Conservation (phyloP, 352 stramenopile species). For the Globisporangium nodosum region DNA sequence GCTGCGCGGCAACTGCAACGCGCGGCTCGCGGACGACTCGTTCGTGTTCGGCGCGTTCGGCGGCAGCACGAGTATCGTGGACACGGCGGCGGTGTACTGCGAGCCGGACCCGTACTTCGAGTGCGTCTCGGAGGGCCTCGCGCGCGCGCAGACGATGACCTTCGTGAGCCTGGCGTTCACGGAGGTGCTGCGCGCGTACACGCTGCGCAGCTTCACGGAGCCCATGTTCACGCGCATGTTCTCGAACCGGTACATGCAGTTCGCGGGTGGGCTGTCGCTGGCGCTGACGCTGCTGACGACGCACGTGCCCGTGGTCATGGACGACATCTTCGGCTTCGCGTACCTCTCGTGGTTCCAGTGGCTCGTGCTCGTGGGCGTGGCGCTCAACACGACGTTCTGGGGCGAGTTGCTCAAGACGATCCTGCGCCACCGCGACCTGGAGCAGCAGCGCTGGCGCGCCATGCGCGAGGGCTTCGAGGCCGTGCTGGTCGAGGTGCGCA, state of each 20-base stretch:
- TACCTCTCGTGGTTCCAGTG: slow-evolving; percentile 43
- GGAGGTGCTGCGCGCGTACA: slow-evolving; percentile 73
- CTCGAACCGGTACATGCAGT: slow-evolving; percentile 60
- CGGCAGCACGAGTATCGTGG: slow-evolving; percentile 19
- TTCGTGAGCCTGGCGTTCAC: slow-evolving; percentile 66
- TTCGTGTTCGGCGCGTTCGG: slow-evolving; percentile 48
- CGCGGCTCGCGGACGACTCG: slow-evolving; percentile 28
- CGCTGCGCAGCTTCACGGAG: slow-evolving; percentile 65
- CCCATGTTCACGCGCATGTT: slow-evolving; percentile 59
- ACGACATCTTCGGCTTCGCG: slow-evolving; percentile 45
- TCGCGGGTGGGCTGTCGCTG: slow-evolving; percentile 41
- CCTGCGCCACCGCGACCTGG: slow-evolving; percentile 17
- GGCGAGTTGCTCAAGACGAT: slow-evolving; percentile 37
- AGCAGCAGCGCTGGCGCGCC: slow-evolving; percentile 29
- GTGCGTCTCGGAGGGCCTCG: slow-evolving; percentile 52
- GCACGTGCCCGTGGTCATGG: slow-evolving; percentile 35
- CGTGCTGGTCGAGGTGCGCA: slow-evolving; percentile 56
- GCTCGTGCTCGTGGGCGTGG: slow-evolving; percentile 23
- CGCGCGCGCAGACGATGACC: slow-evolving; percentile 68
- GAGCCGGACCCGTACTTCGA: slow-evolving; percentile 56
- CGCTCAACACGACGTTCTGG: slow-evolving; percentile 29
- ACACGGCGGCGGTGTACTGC: slow-evolving; percentile 42
- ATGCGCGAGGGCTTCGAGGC: slow-evolving; percentile 50
- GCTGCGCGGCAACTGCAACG: slow-evolving; percentile 49
- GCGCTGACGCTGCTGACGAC: slow-evolving; percentile 35